Percentiles rank a stretch among this genome's conserved stretches.
Evolutionary conservation across 768 basidiomycete species (phyloP).

Genomic region (Auriculariales sp.): DNA sequence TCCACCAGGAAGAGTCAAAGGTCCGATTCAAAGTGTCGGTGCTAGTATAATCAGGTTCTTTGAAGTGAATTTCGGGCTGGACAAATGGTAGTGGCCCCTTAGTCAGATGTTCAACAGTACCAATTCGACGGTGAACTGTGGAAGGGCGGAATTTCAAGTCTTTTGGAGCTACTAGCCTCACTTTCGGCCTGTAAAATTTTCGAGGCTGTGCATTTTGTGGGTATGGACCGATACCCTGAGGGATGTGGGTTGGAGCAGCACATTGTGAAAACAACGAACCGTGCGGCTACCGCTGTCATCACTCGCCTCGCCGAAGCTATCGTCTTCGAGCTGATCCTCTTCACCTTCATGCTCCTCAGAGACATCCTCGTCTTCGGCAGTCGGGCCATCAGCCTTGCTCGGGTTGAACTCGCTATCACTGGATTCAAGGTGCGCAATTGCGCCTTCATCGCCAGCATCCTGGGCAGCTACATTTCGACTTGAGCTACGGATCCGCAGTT

Average conservation of each 20-base stretch:
- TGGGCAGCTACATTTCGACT: neutral
- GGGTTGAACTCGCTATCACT: neutral
- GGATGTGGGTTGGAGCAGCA: too few relatives aligned
- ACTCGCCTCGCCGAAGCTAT: neutral
- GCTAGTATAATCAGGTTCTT: conserved; percentile 47
- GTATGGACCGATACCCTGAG: too few relatives aligned
- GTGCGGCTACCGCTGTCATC: too few relatives aligned
- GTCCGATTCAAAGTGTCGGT: too few relatives aligned
- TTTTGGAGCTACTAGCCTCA: too few relatives aligned
- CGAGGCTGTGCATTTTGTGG: too few relatives aligned
- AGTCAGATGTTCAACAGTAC: conserved; percentile 22
- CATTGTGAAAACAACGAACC: too few relatives aligned
- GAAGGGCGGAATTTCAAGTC: neutral
- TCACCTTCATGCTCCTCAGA: too few relatives aligned
- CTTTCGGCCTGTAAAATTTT: too few relatives aligned
- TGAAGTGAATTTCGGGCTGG: conserved; percentile 21
- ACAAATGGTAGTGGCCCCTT: conserved; percentile 36
- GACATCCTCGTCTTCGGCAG: neutral
- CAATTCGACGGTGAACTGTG: neutral
- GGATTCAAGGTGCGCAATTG: neutral
- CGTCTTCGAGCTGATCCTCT: neutral
- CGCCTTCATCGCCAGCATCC: neutral
- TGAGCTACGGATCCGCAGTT: neutral
- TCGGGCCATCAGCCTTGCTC: neutral
- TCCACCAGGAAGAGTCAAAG: conserved; percentile 69